Conservation (phyloP, 2,329 filamentous ascomycete species). For the Davidsoniella neocaledoniae region DNA sequence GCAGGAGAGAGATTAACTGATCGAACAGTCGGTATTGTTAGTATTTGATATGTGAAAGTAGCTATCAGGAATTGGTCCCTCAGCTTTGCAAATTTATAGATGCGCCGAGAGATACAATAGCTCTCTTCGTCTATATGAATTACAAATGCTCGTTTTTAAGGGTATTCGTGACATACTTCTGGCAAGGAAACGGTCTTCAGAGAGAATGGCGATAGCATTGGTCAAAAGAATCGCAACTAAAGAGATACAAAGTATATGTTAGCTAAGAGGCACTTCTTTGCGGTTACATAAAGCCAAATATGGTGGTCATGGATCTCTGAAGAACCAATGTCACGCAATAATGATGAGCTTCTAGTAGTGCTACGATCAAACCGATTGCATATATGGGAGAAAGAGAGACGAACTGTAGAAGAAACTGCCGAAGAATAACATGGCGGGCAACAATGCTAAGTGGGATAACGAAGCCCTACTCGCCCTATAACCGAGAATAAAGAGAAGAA, state of each 20-base stretch:
- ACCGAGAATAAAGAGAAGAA: too few relatives aligned
- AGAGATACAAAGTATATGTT: neutral
- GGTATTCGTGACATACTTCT: conserved; percentile 28
- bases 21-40: neutral
- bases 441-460: neutral
- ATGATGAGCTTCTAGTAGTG: neutral
- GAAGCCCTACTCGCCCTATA: too few relatives aligned
- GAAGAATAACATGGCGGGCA: conserved; percentile 45
- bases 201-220: conserved; percentile 86
- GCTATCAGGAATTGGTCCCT: neutral
- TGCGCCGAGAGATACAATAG: neutral
- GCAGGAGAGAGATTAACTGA: conserved; percentile 58
- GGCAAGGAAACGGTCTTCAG: conserved; percentile 82
- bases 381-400: conserved; percentile 1
- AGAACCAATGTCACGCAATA: neutral
- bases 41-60: conserved; percentile 11
- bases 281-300: neutral
- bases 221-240: conserved; percentile 65
- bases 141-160: neutral
- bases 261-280: neutral
- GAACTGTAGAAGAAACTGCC: conserved; percentile 52
- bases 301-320: too few relatives aligned
- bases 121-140: neutral
- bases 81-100: too few relatives aligned
- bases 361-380: neutral